Evolutionary conservation across 108 stramenopile species (phyloP).

Genomic region (Aurantiochytrium sp.): DNA sequence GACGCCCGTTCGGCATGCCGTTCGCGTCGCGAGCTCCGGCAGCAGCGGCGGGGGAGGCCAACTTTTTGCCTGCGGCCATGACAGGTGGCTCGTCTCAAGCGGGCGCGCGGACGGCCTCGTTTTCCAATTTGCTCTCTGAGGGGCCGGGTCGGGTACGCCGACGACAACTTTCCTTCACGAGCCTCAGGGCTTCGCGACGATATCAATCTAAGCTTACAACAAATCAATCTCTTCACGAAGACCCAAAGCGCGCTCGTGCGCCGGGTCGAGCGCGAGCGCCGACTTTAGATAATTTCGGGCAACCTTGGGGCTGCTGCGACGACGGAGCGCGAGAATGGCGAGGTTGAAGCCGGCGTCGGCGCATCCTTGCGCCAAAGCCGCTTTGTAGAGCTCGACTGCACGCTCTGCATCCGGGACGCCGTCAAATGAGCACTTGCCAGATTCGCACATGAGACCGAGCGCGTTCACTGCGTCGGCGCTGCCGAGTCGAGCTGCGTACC

Average conservation of each 20-base stretch:
- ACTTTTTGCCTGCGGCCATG: no score
- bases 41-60: no score
- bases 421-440: neutral
- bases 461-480: neutral
- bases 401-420: neutral
- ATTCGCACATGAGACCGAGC: constrained; percentile 23
- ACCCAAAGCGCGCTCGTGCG: neutral
- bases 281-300: neutral
- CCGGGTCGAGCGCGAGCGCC: neutral
- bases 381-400: neutral
- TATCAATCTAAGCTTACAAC: no score
- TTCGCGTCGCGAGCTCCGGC: no score
- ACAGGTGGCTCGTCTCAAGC: no score
- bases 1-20: no score
- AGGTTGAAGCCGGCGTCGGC: neutral
- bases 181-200: no score
- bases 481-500: neutral
- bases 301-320: neutral
- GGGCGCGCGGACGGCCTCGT: no score
- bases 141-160: no score
- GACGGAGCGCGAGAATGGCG: neutral
- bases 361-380: neutral
- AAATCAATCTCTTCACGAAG: no score
- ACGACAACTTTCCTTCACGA: no score
- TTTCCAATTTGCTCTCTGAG: no score